A percentile compares a stretch with the other conserved stretches of the same genome.
phyloP scores from a whole-genome alignment of 129 eudicot genomes.

The Centella asiatica region DNA sequence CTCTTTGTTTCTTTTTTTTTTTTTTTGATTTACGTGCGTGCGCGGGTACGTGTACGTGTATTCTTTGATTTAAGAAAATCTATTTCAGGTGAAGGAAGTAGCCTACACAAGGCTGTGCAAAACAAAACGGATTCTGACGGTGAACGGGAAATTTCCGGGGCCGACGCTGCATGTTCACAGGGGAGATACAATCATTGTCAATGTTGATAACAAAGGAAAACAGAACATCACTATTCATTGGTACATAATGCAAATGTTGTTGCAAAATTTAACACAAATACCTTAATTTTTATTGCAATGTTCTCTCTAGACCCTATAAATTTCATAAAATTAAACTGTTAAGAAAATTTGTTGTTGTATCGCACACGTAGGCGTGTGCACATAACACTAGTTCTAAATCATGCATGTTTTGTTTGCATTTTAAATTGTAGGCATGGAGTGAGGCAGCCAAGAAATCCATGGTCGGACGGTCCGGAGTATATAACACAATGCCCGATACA shows the following conservation, averaged over 20 bases:
- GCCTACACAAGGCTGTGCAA: constrained; percentile 3
- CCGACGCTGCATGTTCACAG: constrained; percentile 3
- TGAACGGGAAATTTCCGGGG: constrained; percentile 2
- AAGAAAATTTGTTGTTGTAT: too few species aligned
- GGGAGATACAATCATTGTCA: constrained; percentile 1
- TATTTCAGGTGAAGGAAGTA: background rate
- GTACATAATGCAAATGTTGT: background rate
- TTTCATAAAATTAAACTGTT: too few species aligned
- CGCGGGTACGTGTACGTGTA: background rate
- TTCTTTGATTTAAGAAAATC: too few species aligned
- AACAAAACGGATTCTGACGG: constrained; percentile 5
- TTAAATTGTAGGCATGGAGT: constrained; percentile 48
- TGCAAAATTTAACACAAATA: background rate
- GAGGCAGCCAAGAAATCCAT: constrained; percentile 39
- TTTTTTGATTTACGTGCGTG: background rate
- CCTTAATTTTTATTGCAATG: too few species aligned
- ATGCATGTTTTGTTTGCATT: too few species aligned
- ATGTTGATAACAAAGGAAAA: constrained; percentile 1
- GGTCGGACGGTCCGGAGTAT: constrained; percentile 23
- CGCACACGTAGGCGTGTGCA: too few species aligned
- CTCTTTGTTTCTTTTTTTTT: background rate
- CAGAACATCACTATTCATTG: constrained; percentile 10
- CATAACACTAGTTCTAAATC: too few species aligned
- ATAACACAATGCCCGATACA: constrained; percentile 45
- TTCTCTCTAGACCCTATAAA: too few species aligned